Evolutionary conservation across 2,329 filamentous ascomycete species (phyloP), one percentile per base, ranked within the genome.

Genomic region (Aureobasidium pullulans): DNA sequence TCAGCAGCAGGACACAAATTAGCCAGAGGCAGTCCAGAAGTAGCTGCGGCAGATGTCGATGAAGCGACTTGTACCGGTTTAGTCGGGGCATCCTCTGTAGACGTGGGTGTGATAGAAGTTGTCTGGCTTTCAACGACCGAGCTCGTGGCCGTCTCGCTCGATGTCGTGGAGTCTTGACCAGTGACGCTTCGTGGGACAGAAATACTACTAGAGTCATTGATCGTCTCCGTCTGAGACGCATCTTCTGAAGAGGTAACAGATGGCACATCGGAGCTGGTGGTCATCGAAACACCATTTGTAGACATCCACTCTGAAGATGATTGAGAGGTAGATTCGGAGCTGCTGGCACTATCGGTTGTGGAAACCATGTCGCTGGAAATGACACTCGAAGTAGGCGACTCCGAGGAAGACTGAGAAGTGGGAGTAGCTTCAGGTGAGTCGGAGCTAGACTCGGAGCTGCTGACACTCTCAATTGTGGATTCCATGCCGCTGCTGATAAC

Each of bases 1-100:
- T 63, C 48, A 2, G 58, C 53, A 9, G 52, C 34, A 10, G 62
- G 62, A 53, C 62, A 63, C 43, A 63, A 58, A 36, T n/a, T 60
- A 37, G 57, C 48, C 63, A 46, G 60, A 58, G 43, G 64, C 39
- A 60, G 52, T 15, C 52, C 52, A 36, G 52, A 40, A 31, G 8
- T n/a, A 11, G 23, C 29, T 31, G 52, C 15, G 15, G 40, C 31
- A 42, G 37, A 42, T 36, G 31, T 31, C 6, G 50, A 31, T 13
- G 37, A 34, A 11, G 40, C 3, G n/a, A 16, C 8, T 4, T 46
- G 23, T 15, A 19, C 40, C 37, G 8, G 31, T 36, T 15, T 34
- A 34, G 44, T 11, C 5, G 44, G 32, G 28, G 15, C 44, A 46
- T 9, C 10, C 42, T 46, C 42, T 28, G 42, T 23, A 46, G 42